Evolutionary conservation across 306 rosid genomes (phyloP), one percentile per base, ranked within the genome.

Genomic region (Glycyrrhiza uralensis): DNA sequence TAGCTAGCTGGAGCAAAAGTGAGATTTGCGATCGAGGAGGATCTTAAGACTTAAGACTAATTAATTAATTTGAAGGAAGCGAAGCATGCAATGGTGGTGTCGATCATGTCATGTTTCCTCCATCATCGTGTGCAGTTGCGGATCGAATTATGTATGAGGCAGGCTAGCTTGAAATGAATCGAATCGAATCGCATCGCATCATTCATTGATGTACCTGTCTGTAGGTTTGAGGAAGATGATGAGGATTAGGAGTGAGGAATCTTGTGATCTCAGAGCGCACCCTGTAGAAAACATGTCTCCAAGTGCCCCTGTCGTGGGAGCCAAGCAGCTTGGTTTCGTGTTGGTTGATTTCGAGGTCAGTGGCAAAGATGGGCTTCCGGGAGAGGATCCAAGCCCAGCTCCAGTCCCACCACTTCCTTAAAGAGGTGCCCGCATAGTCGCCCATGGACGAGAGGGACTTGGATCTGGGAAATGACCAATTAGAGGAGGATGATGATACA

Each of bases 291-390:
- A 93, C 85, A 73, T 90, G 97, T 39, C 82, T 76, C 88, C 79
- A 86, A 75, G 86, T 93, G 9, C 97, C 97, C 58, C 72, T 83
- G 84, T 67, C 66, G 57, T 79, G 72, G 45, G 90, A 83, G 9
- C 90, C 90, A 3, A 93, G 89, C 39, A 80, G 22, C 77, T 87
- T 90, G 24, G 87, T 77, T 85, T 86, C 97, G 7, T 84, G 89
- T 39, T 91, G 89, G 82, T 89, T 87, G 91, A 93, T 76, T 80
- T 93, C 98, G 65, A 91, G 96, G 87, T 93, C 98, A 26, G 36
- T 38, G 1, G 92, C 91, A 39, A 93, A 91, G 4, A 85, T 77
- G 46, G 92, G 94, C 29, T 86, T 93, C 35, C 82, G 61, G 4
- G 97, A 86, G 6, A 89, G 83, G 76, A 89, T 74, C 98, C 98